Evolutionary conservation across 1,284 basidiomycete species (phyloP), one percentile per base, ranked within the genome.

Genomic region (Erythrobasidium hasegawianum): DNA sequence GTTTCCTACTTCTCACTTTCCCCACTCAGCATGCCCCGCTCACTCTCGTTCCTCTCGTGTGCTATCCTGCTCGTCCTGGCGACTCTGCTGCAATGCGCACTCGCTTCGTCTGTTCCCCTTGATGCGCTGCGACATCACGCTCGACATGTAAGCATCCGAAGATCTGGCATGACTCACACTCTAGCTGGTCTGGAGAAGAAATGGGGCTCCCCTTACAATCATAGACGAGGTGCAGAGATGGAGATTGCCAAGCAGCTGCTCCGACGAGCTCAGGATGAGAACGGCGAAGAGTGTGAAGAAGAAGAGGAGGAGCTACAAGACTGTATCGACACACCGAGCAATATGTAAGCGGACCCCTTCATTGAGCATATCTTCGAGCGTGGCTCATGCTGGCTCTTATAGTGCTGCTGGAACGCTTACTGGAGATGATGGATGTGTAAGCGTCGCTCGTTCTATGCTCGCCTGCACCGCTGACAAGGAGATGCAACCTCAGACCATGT

Each of bases 341-440:
- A 53, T 24, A 53, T 53, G 50, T 53, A 26, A 27, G 50, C 14
- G 14, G 16, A 5, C 16, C 20, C 50, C 4, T 5, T 5, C 22
- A 8, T 47, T 47, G 14, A 8, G 5, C 16, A 14, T 16, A 24
- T 5, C 16, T 47, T 47, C 22, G 16, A 47, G n/a, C n/a, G n/a
- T n/a, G n/a, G n/a, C n/a, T n/a, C n/a, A n/a, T n/a, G n/a, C n/a
- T n/a, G n/a, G n/a, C n/a, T n/a, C n/a, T 11, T 20, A 22, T 55
- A 65, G 62, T 22, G 62, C 62, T 18, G 40, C 27, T 9, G 55
- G 45, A 10, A 52, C 56, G 1, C 26, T 26, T 20, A 65, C 62
- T 24, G 62, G 50, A 18, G 62, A 65, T 52, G 55, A 65, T 16
- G 62, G 62, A 10, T 65, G 62, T 22, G 43, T 53, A 2, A 50